Base-by-base conservation (phyloP, 2,329 filamentous ascomycete species). In the Aureobasidium sp. region DNA sequence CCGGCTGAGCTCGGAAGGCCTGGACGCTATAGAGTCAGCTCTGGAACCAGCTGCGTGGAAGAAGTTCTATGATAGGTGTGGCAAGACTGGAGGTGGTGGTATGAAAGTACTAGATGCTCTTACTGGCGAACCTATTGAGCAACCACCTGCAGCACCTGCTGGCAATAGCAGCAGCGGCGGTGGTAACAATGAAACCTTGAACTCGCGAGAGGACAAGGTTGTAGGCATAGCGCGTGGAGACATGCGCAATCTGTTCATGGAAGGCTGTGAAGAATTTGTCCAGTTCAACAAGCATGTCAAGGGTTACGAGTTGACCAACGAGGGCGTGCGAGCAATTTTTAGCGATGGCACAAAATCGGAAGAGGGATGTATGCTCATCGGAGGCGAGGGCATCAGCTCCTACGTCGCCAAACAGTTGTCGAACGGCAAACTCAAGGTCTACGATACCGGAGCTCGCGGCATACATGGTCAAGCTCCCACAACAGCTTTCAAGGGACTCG, bases 391-490 rank as follows among this genome's bases (percentile, higher is more conserved):
- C 12, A 81, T 87, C 44, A 81, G 83, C 67, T 87, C 84, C 9
- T 77, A 77, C 56, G 77, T 87, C 14, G 83, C 84, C 0, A 81
- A 78, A 66, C 84, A 88, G 71, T 73, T 87, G 4, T 84, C 82
- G 0, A 74, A 75, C 4, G 84, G 83, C 1, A 79, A 73, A 53
- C 70, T 87, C 49, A 87, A 85, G 70, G 80, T 84, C 5, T 87
- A 81, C 68, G 85, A 88, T 66, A 83, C 84, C 0, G 84, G 85
- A 3, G 82, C 84, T 0, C 73, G 85, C 52, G 84, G 84, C 1
- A 87, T 88, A 27, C 85, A 88, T 66, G 86, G 85, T 0, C 84
- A 87, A 69, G 84, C 86, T 8, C 83, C 84, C 0, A 84, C 80
- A 0, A 78, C 80, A 0, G 84, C 85, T 0, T 88, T 87, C 75